Conservation (phyloP, 495 filamentous ascomycete genomes). For the Trichoderma asperelloides region DNA sequence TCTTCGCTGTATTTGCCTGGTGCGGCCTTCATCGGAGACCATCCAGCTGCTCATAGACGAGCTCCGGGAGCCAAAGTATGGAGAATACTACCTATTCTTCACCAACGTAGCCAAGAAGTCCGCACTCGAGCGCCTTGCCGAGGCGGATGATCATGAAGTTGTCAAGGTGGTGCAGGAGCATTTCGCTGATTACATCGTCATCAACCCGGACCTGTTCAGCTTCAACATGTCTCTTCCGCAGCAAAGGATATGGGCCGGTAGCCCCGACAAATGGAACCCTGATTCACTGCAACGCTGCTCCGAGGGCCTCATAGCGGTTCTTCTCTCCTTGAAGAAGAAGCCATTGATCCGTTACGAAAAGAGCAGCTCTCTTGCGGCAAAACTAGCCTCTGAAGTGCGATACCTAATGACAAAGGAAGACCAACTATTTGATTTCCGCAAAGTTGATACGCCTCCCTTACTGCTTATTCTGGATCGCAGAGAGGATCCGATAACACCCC, state of each 20-base stretch:
- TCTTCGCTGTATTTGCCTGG: conserved; percentile 84
- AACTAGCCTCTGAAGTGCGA: conserved; percentile 82
- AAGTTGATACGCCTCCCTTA: conserved; percentile 89
- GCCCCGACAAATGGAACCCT: conserved; percentile 80
- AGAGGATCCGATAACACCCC: conserved; percentile 92
- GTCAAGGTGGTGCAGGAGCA: conserved; percentile 88
- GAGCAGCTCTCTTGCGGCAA: conserved; percentile 83
- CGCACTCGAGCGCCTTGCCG: conserved; percentile 84
- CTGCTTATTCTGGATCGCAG: conserved; percentile 83
- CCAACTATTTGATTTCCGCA: conserved; percentile 93
- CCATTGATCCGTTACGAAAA: conserved; percentile 91
- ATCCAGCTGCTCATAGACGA: conserved; percentile 93
- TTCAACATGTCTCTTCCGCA: conserved; percentile 66
- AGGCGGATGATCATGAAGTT: conserved; percentile 97
- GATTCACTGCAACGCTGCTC: conserved; percentile 76
- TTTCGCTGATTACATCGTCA: conserved; percentile 88
- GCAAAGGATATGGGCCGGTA: conserved; percentile 69
- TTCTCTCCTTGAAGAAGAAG: conserved; percentile 90
- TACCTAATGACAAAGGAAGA: conserved; percentile 95
- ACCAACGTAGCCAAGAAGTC: conserved; percentile 97
- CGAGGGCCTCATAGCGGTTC: conserved; percentile 73
- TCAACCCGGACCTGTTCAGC: conserved; percentile 90
- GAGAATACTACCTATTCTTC: conserved; percentile 94
- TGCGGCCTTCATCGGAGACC: conserved; percentile 82
- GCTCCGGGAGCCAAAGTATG: conserved; percentile 91